These are phyloP conservation scores for Phaseolus lunatus DNA, from an alignment of 306 rosid genomes.

Conservation along the genomic window DNA sequence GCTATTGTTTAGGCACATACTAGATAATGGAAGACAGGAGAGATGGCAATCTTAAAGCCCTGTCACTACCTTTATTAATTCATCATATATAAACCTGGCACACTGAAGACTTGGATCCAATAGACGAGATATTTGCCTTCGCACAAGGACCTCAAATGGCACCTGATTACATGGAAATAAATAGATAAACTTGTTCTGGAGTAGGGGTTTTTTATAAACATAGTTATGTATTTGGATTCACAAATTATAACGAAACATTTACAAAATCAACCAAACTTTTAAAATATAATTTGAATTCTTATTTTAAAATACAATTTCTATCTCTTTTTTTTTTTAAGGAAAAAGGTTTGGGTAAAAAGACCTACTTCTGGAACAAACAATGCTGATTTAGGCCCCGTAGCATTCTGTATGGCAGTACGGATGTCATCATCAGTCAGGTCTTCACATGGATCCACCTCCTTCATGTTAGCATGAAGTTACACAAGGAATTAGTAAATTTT, in stretches of 20 bases:
- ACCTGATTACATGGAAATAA: constrained; percentile 60
- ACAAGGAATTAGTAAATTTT: constrained; percentile 18
- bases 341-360: background rate
- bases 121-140: constrained; percentile 92
- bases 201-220: background rate
- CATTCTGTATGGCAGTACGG: constrained; percentile 98
- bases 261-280: background rate
- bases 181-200: constrained; percentile 30
- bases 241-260: background rate
- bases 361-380: constrained; percentile 96
- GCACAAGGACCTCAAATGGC: constrained; percentile 94
- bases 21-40: constrained; percentile 12
- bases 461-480: constrained; percentile 46
- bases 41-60: constrained; percentile 25
- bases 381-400: constrained; percentile 96
- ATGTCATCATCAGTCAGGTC: constrained; percentile 97
- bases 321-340: background rate
- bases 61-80: constrained; percentile 79
- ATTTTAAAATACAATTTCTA: background rate
- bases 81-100: constrained; percentile 96
- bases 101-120: constrained; percentile 99
- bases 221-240: constrained; percentile 1
- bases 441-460: constrained; percentile 99
- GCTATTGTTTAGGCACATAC: constrained; percentile 30
- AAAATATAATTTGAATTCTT: background rate